phyloP scores from a whole-genome alignment of 371 early-diverging fungal genomes.

The Mortierella sp. region DNA sequence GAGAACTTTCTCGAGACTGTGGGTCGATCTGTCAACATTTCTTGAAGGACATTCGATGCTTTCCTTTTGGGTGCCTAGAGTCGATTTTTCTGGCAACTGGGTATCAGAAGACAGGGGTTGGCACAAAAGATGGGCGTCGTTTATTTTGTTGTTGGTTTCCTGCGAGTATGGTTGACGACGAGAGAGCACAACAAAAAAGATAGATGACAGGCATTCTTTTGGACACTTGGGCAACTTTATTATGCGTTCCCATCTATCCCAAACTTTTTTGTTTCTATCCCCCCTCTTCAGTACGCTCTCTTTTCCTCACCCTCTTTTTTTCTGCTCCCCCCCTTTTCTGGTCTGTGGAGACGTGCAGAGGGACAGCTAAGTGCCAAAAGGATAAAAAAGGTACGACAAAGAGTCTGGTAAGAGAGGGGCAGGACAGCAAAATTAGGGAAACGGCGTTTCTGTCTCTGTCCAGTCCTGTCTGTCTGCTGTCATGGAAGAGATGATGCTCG shows the following conservation, averaged over 20 bases:
- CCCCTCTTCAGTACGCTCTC: background rate
- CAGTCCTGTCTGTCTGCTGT: background rate
- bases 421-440: slow-evolving; percentile 1
- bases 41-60: background rate
- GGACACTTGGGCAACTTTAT: background rate
- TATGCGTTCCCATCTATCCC: slow-evolving; percentile 13
- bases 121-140: background rate
- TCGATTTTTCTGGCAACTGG: background rate
- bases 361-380: background rate
- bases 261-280: slow-evolving; percentile 1
- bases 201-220: background rate
- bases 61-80: background rate
- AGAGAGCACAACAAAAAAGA: background rate
- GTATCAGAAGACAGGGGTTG: background rate
- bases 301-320: slow-evolving; percentile 10
- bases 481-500: background rate
- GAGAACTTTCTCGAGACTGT: background rate
- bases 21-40: background rate
- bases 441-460: background rate
- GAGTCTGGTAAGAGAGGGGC: background rate
- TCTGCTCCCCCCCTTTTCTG: background rate
- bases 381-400: background rate
- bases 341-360: background rate
- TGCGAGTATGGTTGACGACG: background rate
- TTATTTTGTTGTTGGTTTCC: background rate